Evolutionary conservation across 176 grass and related monocot species (phyloP), one percentile per base, ranked within the genome.

Genomic region (Cenchrus fungigraminus): DNA sequence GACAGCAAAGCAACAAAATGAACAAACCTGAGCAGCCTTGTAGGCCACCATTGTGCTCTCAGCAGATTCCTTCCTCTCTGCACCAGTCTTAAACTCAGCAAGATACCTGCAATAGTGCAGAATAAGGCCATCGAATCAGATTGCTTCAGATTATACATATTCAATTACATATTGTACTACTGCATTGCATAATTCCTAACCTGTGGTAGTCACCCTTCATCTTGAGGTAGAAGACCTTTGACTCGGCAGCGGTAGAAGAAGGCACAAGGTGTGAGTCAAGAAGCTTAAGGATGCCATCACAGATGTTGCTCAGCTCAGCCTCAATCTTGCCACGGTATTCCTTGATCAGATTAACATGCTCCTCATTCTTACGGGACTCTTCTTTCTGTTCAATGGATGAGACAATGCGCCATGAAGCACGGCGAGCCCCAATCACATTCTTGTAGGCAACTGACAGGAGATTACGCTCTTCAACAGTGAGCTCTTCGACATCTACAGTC

Each of bases 201-300:
- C 94, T 97, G 89, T 94, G 91, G 70, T 97, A 97, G 71, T 97
- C 94, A 42, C 94, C 94, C 89, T 97, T 97, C 94, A 97, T 97
- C 87, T 97, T 97, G 49, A 97, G 87, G 82, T 94, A 97, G 62
- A 97, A 97, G 29, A 97, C 94, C 90, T 97, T 97, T 0, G 94
- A 94, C 72, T 97, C 94, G 0, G 94, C 94, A 71, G 76, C 87
- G 15, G 85, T 86, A 72, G 94, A 89, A 12, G 90, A 92, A 8
- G 94, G 94, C 53, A 97, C 87, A 17, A 97, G 92, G 80, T 97
- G 94, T 9, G 92, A 90, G 12, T 97, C 94, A 59, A 97, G 89
- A 55, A 97, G 54, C 82, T 92, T 89, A 42, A 97, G 84, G 71
- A 97, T 97, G 29, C 92, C 94, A 55, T 89, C 91, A 9, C 94